Conservation (phyloP, 2,329 filamentous ascomycete species). For the Colletotrichum sojae region DNA sequence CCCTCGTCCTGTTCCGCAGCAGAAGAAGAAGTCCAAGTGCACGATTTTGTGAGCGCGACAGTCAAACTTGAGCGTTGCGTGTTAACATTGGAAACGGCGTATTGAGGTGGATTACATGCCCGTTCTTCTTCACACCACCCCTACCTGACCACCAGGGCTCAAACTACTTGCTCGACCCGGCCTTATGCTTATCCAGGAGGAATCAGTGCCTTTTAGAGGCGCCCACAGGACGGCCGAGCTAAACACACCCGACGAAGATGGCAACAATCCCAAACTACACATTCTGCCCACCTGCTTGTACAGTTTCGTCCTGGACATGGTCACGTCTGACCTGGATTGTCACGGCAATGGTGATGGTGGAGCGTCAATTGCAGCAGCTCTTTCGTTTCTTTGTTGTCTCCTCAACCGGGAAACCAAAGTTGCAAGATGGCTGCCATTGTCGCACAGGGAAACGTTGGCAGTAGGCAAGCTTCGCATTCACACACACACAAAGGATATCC, state of each 20-base stretch:
- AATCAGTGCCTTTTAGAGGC: constrained; percentile 25
- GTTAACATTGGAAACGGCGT: constrained; percentile 35
- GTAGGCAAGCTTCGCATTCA: constrained; percentile 42
- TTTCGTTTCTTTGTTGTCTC: constrained; percentile 15
- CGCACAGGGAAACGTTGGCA: constrained; percentile 17
- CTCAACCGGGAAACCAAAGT: background rate
- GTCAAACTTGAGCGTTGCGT: constrained; percentile 26
- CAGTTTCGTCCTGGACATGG: constrained; percentile 7
- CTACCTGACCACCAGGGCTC: constrained; percentile 20
- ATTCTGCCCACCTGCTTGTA: constrained; percentile 1
- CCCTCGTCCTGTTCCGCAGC: constrained; percentile 70
- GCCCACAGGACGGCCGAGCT: constrained; percentile 14
- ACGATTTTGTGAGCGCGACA: constrained; percentile 71
- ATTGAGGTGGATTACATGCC: constrained; percentile 26
- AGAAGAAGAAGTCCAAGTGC: constrained; percentile 78
- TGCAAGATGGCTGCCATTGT: constrained; percentile 2
- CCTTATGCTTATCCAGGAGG: constrained; percentile 22
- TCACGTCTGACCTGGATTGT: background rate
- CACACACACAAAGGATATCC: constrained; percentile 47
- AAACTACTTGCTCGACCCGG: constrained; percentile 31
- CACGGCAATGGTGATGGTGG: background rate
- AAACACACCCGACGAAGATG: constrained; percentile 25
- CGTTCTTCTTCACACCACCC: constrained; percentile 12
- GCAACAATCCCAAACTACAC: constrained; percentile 22
- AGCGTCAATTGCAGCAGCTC: background rate